Base-by-base conservation (phyloP, 441 rosid genomes). In the Daphne laureola region DNA sequence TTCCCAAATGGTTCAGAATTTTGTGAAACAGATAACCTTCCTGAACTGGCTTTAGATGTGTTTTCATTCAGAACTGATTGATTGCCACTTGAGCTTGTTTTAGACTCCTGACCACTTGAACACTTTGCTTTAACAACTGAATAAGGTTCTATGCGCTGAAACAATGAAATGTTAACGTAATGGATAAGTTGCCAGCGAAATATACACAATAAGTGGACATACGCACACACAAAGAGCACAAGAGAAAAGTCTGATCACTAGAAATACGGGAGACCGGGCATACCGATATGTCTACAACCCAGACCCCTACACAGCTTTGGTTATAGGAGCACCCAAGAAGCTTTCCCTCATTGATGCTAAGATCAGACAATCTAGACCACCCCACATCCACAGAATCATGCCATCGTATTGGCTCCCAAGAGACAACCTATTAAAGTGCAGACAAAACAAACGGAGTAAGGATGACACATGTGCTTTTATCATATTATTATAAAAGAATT, bases 241-340 rank as follows among this genome's bases (percentile, higher is more conserved):
- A 38, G 53, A 42, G 26, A 73, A 17, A 16, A 47, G 40, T 17
- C 26, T 40, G 60, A 62, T 63, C 49, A 68, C 46, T 55, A 64
- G 8, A 21, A 43, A 46, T 42, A 21, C 46, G 58, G 46, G 64
- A 58, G 54, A 52, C 63, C 3, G 59, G 55, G 59, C 41, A 31
- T 90, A 94, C 99, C 87, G 87, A 80, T 73, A 87, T 83, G 73
- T 90, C 98, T 26, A 83, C 99, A 67, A 94, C 98, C 99, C 99
- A 94, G 55, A 93, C 90, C 64, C 97, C 99, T 17, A 93, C 99
- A 65, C 99, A 87, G 58, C 86, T 94, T 75, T 94, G 98, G 71
- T 94, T 94, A 70, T 78, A 81, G 13, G 99, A 94, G 77, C 99
- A 94, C 59, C 96, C 97, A 43, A 94, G 96, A 66, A 94, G 99